Evolutionary conservation across 495 filamentous ascomycete species (phyloP).

Genomic region (Lindgomyces ingoldianus): DNA sequence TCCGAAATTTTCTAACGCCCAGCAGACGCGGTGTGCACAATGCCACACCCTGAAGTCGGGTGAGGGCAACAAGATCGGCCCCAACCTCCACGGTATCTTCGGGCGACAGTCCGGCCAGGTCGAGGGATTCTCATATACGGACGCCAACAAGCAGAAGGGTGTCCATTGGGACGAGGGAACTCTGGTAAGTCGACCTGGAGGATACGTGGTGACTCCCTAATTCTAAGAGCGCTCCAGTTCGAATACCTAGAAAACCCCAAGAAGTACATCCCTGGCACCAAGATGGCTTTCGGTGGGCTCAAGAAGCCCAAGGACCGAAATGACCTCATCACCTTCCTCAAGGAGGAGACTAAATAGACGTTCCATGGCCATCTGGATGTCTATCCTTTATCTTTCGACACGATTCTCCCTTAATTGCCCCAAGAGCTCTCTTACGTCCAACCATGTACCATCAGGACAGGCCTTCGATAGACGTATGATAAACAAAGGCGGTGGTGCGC

Average conservation of each 20-base stretch:
- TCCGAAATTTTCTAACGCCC: conserved; percentile 17
- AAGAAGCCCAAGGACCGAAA: conserved; percentile 99
- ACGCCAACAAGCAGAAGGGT: conserved; percentile 98
- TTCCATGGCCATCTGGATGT: background rate
- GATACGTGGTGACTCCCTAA: background rate
- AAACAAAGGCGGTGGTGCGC: conserved; percentile 9
- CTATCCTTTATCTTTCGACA: conserved; percentile 9
- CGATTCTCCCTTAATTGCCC: conserved; percentile 18
- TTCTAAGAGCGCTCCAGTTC: conserved; percentile 51
- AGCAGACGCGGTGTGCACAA: conserved; percentile 89
- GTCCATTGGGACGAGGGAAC: conserved; percentile 84
- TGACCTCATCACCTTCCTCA: conserved; percentile 80
- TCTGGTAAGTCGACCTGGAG: conserved; percentile 61
- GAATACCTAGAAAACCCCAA: conserved; percentile 90
- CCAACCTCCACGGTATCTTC: conserved; percentile 95
- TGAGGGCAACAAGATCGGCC: conserved; percentile 96
- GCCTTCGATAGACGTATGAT: conserved; percentile 39
- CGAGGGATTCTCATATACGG: conserved; percentile 95
- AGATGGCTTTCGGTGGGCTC: conserved; percentile 99
- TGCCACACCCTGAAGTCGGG: conserved; percentile 90
- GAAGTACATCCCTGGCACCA: conserved; percentile 98
- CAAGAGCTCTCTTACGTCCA: conserved; percentile 8
- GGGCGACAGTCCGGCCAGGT: conserved; percentile 90
- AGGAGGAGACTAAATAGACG: conserved; percentile 48
- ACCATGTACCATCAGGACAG: conserved; percentile 34